Conservation (phyloP, 1,284 basidiomycete genomes). For the Trametes polyzona region DNA sequence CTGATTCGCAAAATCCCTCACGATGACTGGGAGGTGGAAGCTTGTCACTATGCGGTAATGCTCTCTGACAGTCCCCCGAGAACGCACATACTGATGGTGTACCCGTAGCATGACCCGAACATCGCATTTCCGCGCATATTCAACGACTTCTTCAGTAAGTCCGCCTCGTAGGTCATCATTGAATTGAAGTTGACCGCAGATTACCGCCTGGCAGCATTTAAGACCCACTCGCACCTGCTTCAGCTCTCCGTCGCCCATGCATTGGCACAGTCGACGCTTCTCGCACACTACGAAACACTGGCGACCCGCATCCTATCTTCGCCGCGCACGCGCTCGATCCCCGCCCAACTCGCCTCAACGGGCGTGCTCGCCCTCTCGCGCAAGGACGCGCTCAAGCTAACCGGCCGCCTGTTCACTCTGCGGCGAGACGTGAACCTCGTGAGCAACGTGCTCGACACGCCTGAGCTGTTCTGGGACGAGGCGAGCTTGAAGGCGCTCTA, state of each 20-base stretch:
- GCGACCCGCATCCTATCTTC: slow-evolving; percentile 82
- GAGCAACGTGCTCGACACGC: slow-evolving; percentile 93
- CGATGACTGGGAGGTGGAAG: slow-evolving; percentile 87
- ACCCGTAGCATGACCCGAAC: slow-evolving; percentile 76
- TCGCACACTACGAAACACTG: slow-evolving; percentile 86
- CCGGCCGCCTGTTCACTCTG: slow-evolving; percentile 85
- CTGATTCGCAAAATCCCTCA: slow-evolving; percentile 64
- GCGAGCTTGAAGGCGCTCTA: slow-evolving; percentile 89
- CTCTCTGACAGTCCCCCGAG: neutral
- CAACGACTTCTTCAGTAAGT: slow-evolving; percentile 89
- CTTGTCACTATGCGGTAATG: slow-evolving; percentile 80
- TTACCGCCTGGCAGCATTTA: slow-evolving; percentile 64
- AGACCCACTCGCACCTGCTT: slow-evolving; percentile 84
- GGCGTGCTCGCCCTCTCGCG: slow-evolving; percentile 82
- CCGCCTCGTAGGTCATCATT: neutral
- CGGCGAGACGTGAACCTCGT: slow-evolving; percentile 92
- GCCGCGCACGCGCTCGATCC: slow-evolving; percentile 79
- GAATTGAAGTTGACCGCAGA: neutral
- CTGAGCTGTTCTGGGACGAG: slow-evolving; percentile 95
- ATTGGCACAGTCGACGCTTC: slow-evolving; percentile 91
- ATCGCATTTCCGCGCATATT: slow-evolving; percentile 88
- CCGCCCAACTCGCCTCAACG: slow-evolving; percentile 80
- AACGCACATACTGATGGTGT: neutral
- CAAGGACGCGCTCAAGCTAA: slow-evolving; percentile 85
- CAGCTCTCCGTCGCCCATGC: slow-evolving; percentile 94